phyloP scores from a whole-genome alignment of 164 flowering plant species.

The Liquidambar formosana region DNA sequence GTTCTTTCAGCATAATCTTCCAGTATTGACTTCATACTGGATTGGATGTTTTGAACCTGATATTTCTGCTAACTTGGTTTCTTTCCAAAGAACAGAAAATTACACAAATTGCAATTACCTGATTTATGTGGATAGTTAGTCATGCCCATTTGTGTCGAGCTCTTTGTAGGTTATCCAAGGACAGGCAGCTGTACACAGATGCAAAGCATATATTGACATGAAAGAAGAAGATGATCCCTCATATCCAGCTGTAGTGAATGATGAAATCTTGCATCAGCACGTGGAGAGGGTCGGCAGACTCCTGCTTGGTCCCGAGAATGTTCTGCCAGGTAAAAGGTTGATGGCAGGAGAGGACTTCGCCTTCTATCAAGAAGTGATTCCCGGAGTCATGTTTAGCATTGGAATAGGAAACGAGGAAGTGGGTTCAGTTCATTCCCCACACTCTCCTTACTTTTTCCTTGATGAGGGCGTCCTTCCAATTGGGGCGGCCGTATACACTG shows the following conservation, averaged over 20 bases:
- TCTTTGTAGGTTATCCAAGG: slow-evolving; percentile 62
- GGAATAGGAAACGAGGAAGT: slow-evolving; percentile 71
- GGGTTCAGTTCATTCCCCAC: slow-evolving; percentile 70
- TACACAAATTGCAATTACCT: neutral
- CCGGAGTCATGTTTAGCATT: slow-evolving; percentile 62
- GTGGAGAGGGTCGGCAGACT: slow-evolving; percentile 50
- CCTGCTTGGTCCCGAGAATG: slow-evolving; percentile 63
- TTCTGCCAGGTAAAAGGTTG: slow-evolving; percentile 34
- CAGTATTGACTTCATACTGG: neutral
- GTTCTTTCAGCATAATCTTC: neutral
- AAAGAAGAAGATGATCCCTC: slow-evolving; percentile 43
- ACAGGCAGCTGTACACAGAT: slow-evolving; percentile 69
- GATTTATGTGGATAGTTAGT: neutral
- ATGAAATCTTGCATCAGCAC: slow-evolving; percentile 47
- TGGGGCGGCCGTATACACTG: slow-evolving; percentile 76
- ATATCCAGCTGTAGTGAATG: slow-evolving; percentile 68
- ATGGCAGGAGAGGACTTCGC: slow-evolving; percentile 96
- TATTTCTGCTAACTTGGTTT: neutral
- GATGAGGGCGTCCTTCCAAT: slow-evolving; percentile 87
- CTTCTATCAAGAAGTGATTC: slow-evolving; percentile 71
- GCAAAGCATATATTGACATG: slow-evolving; percentile 50
- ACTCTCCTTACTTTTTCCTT: slow-evolving; percentile 74
- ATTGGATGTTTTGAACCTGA: neutral
- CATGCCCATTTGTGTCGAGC: neutral
- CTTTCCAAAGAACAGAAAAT: neutral